Evolutionary conservation across 2,329 filamentous ascomycete genomes (phyloP), one percentile per base, ranked within the genome.

Genomic region (Monosporascus sp.): DNA sequence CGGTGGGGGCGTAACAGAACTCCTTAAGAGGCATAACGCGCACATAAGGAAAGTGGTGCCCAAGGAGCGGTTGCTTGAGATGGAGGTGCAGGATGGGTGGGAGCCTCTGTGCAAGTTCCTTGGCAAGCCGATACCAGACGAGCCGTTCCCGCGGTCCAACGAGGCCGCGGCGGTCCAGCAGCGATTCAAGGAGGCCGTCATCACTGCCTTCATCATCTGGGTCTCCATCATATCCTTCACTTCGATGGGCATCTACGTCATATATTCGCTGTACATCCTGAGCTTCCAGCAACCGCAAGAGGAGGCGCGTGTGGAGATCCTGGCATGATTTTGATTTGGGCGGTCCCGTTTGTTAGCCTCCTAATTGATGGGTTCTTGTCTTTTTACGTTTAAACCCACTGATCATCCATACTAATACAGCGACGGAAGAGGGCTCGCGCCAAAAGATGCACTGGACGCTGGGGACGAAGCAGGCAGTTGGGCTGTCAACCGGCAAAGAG

Each of bases 81-180:
- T 58, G 48, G 35, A 60, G 14, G 40, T 63, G 15, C 52, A 47
- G 6, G 53, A 68, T 3, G 66, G 66, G 15, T 68, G 66, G 66
- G 58, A 51, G 22, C 65, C 65, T 20, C 55, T 68, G 37, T 63
- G 62, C 58, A 52, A 57, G 28, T 60, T 68, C 48, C 61, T 68
- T 8, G 53, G 50, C 49, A 59, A 56, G 41, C 63, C 62, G 3
- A 49, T 65, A 15, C 66, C 65, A 2, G 47, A 63, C 7, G 59
- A 55, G 50, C 61, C 63, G 14, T 66, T 68, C 37, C 64, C 64
- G 7, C 58, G 57, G 18, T 60, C 59, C 40, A 68, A 66, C 40
- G 64, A 65, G 22, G 49, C 58, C 24, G 60, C 56, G 38, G 58
- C 59, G 9, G 48, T 55, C 26, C 20, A 51, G 51, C 51, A 45